Percentiles rank a stretch among this genome's conserved stretches.
Conservation (phyloP, 2,329 filamentous ascomycete species). For the Paraphoma chrysanthemicola region DNA sequence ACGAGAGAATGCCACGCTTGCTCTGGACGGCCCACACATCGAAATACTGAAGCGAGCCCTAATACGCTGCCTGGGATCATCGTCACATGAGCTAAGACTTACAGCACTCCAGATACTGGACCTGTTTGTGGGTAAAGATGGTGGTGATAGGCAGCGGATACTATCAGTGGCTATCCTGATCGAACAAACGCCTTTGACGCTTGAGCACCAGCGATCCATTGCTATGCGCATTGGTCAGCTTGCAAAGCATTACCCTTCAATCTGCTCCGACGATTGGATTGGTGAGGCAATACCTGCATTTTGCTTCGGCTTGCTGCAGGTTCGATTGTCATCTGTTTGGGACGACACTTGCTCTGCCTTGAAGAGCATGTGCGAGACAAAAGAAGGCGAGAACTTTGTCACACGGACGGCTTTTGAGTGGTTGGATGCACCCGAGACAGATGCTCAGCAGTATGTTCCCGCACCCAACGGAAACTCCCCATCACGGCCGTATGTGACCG, state of each 20-base stretch:
- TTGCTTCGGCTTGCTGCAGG: constrained; percentile 86
- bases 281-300: constrained; percentile 78
- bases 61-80: constrained; percentile 74
- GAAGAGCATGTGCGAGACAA: constrained; percentile 74
- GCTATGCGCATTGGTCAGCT: constrained; percentile 88
- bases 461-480: constrained; percentile 8
- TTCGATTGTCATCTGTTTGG: constrained; percentile 85
- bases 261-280: constrained; percentile 69
- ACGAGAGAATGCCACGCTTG: constrained; percentile 63
- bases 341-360: constrained; percentile 80
- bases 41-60: constrained; percentile 70
- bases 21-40: constrained; percentile 62
- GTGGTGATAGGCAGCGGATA: constrained; percentile 60
- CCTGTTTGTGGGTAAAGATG: constrained; percentile 59
- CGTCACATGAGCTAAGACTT: constrained; percentile 76
- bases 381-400: constrained; percentile 75
- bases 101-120: constrained; percentile 76
- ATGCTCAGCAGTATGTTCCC: constrained; percentile 9
- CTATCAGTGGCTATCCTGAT: constrained; percentile 75
- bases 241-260: constrained; percentile 66
- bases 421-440: constrained; percentile 56
- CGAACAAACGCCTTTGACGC: constrained; percentile 78
- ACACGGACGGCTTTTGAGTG: constrained; percentile 78
- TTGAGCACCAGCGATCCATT: constrained; percentile 77
- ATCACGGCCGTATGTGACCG: constrained; percentile 58